Percentiles rank a stretch among this genome's conserved stretches.
phyloP scores from a whole-genome alignment of 306 rosid species.

The Bauhinia variegata region DNA sequence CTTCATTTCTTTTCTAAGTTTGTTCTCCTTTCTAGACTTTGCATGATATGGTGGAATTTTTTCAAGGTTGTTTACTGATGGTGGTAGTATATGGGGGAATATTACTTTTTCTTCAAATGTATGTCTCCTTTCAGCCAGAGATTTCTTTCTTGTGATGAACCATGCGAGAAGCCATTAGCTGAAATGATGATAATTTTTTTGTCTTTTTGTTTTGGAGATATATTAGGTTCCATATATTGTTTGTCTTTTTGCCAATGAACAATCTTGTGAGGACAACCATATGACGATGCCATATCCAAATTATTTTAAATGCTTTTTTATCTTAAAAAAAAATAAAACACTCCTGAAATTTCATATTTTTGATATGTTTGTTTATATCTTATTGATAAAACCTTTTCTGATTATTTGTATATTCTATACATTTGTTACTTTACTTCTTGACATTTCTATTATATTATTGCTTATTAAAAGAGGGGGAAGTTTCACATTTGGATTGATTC shows the following conservation, averaged over 20 bases:
- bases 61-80: conserved; percentile 24
- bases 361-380: background rate
- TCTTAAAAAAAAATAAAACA: too few relatives aligned
- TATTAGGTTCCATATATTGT: background rate
- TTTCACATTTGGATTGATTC: background rate
- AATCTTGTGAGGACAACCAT: background rate
- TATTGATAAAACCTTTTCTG: background rate
- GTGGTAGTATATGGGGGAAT: conserved; percentile 17
- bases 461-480: background rate
- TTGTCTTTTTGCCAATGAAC: background rate
- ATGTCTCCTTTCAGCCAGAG: background rate
- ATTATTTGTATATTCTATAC: background rate
- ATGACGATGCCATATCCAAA: background rate
- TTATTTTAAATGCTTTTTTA: background rate
- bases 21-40: too few relatives aligned
- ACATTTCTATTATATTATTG: background rate
- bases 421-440: background rate
- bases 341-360: background rate
- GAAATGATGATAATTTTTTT: background rate
- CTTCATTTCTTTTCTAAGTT: background rate
- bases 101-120: background rate
- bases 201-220: background rate
- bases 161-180: conserved; percentile 13
- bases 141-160: conserved; percentile 7
- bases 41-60: too few relatives aligned